Evolutionary conservation across 768 basidiomycete genomes (phyloP).

Genomic region (Naganishia vaughanmartiniae): DNA sequence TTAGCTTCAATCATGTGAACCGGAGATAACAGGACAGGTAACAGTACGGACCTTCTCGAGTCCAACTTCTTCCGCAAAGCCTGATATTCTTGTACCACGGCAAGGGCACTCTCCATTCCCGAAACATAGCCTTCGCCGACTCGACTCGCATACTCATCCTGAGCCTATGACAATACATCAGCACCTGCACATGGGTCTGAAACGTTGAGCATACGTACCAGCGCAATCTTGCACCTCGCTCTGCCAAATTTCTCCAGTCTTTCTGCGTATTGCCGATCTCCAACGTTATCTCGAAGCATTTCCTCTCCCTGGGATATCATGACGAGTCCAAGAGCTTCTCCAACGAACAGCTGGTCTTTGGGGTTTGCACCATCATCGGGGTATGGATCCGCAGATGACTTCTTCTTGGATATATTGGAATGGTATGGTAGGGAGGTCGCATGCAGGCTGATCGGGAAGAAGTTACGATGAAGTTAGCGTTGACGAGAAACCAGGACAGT

Average conservation of each 20-base stretch:
- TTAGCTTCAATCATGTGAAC: neutral
- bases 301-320: constrained; percentile 84
- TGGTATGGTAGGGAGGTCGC: constrained; percentile 71
- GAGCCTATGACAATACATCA: constrained; percentile 45
- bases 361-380: constrained; percentile 58
- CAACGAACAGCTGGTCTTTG: constrained; percentile 67
- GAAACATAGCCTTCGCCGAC: constrained; percentile 71
- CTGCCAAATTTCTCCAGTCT: constrained; percentile 72
- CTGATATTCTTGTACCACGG: constrained; percentile 81
- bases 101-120: constrained; percentile 64
- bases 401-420: constrained; percentile 70
- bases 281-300: constrained; percentile 24
- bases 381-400: constrained; percentile 57
- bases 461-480: neutral
- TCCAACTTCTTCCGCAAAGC: constrained; percentile 79
- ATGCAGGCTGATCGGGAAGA: constrained; percentile 60
- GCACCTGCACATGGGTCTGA: neutral
- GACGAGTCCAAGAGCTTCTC: constrained; percentile 77
- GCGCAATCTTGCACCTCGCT: constrained; percentile 79
- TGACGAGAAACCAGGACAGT: neutral
- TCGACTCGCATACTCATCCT: constrained; percentile 72
- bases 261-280: constrained; percentile 57
- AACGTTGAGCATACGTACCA: constrained; percentile 51
- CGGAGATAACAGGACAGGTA: neutral
- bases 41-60: constrained; percentile 65